phyloP scores from a whole-genome alignment of 345 rosid genomes.

The Pugionium cornutum region DNA sequence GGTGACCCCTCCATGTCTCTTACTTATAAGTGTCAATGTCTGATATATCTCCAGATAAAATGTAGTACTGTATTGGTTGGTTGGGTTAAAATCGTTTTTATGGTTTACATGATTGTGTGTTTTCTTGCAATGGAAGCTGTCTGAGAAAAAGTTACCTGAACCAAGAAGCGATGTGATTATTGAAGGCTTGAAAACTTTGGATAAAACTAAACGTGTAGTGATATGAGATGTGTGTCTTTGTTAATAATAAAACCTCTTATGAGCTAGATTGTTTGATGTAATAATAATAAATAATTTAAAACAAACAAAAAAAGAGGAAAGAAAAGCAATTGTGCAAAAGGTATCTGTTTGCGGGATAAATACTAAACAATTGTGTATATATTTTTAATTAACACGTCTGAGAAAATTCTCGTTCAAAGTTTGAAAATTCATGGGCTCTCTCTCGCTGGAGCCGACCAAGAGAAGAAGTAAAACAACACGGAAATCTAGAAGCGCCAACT shows the following conservation, averaged over 20 bases:
- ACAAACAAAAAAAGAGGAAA: too few species aligned
- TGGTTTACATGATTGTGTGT: background rate
- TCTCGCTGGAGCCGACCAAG: constrained; percentile 23
- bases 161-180: constrained; percentile 1
- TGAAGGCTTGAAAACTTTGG: background rate
- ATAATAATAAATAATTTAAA: too few species aligned
- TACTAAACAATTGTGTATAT: too few species aligned
- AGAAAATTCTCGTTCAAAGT: constrained; percentile 32
- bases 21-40: constrained; percentile 12
- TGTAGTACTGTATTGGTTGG: background rate
- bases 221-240: background rate
- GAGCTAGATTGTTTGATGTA: too few species aligned
- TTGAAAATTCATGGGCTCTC: constrained; percentile 36
- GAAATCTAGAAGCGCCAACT: constrained; percentile 35
- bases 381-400: constrained; percentile 5
- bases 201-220: background rate
- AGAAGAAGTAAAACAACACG: background rate
- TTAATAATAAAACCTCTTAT: background rate
- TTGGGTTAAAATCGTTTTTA: too few species aligned
- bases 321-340: too few species aligned
- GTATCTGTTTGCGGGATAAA: too few species aligned
- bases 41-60: constrained; percentile 9
- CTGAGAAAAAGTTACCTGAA: constrained; percentile 5
- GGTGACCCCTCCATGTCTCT: background rate
- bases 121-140: constrained; percentile 2